These are phyloP conservation scores for Yamadazyma epiphylla DNA, from an alignment of 1,139 yeast genomes.

Conservation along the genomic window DNA sequence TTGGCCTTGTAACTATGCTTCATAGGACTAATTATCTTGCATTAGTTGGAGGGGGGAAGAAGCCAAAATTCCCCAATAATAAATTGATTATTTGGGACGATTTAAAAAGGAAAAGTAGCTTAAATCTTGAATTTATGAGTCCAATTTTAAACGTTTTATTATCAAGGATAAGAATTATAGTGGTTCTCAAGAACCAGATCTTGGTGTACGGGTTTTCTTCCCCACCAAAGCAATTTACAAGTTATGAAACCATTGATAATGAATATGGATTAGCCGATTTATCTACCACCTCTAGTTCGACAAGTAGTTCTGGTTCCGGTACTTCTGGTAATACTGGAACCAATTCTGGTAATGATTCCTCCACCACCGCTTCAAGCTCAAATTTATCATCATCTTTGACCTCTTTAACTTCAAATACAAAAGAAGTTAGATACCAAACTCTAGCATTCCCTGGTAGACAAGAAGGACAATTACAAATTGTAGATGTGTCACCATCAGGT, in stretches of 20 bases:
- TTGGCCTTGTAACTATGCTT: conserved; percentile 77
- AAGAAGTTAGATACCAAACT: conserved; percentile 37
- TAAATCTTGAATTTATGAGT: conserved; percentile 68
- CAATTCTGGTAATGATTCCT: conserved; percentile 5
- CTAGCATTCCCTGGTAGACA: conserved; percentile 73
- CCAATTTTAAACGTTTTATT: conserved; percentile 72
- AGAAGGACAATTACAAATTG: conserved; percentile 75
- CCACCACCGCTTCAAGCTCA: conserved; percentile 2
- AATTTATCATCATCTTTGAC: conserved; percentile 14
- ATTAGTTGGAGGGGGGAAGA: conserved; percentile 81
- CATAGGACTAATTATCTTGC: conserved; percentile 89
- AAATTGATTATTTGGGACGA: conserved; percentile 91
- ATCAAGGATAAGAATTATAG: conserved; percentile 72
- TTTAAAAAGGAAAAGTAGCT: conserved; percentile 69
- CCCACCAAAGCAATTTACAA: conserved; percentile 67
- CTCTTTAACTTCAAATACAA: conserved; percentile 14
- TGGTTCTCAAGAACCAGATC: conserved; percentile 63
- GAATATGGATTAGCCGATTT: conserved; percentile 68
- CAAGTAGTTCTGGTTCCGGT: conserved; percentile 9
- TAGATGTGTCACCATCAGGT: conserved; percentile 61
- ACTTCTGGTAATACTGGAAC: conserved; percentile 1
- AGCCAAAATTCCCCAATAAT: conserved; percentile 74
- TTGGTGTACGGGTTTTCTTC: conserved; percentile 77
- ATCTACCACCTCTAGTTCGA: conserved; percentile 21
- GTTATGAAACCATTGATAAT: conserved; percentile 71